Evolutionary conservation across 2,329 filamentous ascomycete species (phyloP).

Genomic region (Cryphonectria japonica): DNA sequence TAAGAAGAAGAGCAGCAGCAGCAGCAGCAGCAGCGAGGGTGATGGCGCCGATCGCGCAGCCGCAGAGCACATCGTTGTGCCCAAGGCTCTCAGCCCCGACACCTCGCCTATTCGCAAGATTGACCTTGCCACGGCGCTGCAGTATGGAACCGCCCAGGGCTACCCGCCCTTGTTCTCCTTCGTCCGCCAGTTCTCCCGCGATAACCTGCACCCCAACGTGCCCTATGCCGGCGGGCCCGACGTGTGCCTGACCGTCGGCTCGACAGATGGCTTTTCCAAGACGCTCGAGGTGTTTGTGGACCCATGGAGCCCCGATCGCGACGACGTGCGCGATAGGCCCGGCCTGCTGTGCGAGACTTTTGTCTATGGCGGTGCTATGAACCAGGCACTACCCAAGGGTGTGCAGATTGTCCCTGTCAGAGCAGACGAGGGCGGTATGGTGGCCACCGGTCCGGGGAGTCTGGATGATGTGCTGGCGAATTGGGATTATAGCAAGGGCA

Average conservation of each 20-base stretch:
- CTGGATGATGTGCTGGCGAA: conserved; percentile 78
- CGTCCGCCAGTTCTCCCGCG: conserved; percentile 75
- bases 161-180: conserved; percentile 80
- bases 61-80: conserved; percentile 67
- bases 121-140: conserved; percentile 79
- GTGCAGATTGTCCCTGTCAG: conserved; percentile 74
- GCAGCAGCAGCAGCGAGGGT: conserved; percentile 29
- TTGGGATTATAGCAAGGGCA: conserved; percentile 77
- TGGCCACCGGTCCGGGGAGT: conserved; percentile 71
- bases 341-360: conserved; percentile 80
- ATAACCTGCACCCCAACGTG: conserved; percentile 78
- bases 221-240: conserved; percentile 79
- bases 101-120: conserved; percentile 69
- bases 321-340: conserved; percentile 71
- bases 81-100: conserved; percentile 62
- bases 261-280: conserved; percentile 86
- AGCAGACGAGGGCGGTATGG: conserved; percentile 81
- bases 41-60: conserved; percentile 36
- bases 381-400: conserved; percentile 68
- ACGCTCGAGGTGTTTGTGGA: conserved; percentile 75
- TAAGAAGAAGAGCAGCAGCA: conserved; percentile 24
- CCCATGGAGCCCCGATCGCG: conserved; percentile 71
- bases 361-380: conserved; percentile 77
- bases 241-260: conserved; percentile 77
- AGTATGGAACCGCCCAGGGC: conserved; percentile 83